Conservation (phyloP, 352 stramenopile genomes). For the Phytophthora syringae region DNA sequence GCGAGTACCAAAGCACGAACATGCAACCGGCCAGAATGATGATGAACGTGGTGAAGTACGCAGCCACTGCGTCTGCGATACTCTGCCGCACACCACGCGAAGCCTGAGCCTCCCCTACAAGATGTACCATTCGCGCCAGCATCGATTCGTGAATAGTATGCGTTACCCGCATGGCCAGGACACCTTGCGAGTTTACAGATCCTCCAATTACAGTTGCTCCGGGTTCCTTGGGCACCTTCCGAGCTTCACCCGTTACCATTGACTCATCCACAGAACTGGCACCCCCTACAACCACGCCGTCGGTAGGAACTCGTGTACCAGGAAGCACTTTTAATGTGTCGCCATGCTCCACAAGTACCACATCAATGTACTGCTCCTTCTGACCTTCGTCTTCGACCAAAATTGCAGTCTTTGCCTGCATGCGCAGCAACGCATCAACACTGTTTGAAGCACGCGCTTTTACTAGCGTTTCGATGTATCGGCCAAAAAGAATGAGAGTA, state of each 20-base stretch:
- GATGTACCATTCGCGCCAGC: conserved; percentile 72
- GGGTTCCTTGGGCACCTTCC: conserved; percentile 68
- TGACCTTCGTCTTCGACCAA: conserved; percentile 67
- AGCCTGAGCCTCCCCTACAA: conserved; percentile 78
- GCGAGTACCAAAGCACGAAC: conserved; percentile 79
- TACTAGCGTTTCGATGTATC: conserved; percentile 79
- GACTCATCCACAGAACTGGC: conserved; percentile 78
- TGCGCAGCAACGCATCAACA: conserved; percentile 66
- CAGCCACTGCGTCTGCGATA: conserved; percentile 66
- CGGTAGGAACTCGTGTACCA: conserved; percentile 71
- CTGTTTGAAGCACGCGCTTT: conserved; percentile 76
- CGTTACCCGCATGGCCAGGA: conserved; percentile 72
- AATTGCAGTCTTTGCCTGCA: conserved; percentile 89
- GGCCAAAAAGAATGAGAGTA: conserved; percentile 74
- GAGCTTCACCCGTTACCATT: conserved; percentile 78
- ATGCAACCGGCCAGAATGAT: conserved; percentile 62
- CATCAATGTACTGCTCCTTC: conserved; percentile 78
- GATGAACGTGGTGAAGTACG: conserved; percentile 82
- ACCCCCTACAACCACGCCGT: conserved; percentile 72
- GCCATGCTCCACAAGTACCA: conserved; percentile 74
- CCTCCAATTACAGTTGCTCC: conserved; percentile 71
- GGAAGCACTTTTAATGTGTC: conserved; percentile 77
- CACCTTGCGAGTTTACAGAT: conserved; percentile 74
- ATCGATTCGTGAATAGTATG: conserved; percentile 81
- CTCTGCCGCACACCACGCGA: conserved; percentile 69